phyloP scores from a whole-genome alignment of 495 filamentous ascomycete species.

The Tuber melanosporum region DNA sequence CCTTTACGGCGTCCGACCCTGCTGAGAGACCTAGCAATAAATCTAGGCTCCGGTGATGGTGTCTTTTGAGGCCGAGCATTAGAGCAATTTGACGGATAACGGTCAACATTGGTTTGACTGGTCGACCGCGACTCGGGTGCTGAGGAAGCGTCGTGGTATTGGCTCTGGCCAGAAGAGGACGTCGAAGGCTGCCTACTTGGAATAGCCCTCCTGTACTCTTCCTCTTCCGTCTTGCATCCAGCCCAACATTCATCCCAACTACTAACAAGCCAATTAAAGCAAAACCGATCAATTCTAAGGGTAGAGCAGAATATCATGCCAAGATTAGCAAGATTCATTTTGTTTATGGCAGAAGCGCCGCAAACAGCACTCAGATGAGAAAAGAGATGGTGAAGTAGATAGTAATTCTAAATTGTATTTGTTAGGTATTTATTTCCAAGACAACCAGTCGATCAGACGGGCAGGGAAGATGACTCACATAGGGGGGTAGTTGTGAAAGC shows the following conservation, averaged over 20 bases:
- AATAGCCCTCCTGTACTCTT: slow-evolving; percentile 33
- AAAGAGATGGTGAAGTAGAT: slow-evolving; percentile 39
- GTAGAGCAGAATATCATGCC: slow-evolving; percentile 43
- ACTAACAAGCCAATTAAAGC: slow-evolving; percentile 41
- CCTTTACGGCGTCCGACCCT: slow-evolving; percentile 26
- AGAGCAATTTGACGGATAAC: slow-evolving; percentile 34
- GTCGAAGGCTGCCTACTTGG: slow-evolving; percentile 27
- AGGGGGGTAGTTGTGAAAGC: slow-evolving; percentile 39
- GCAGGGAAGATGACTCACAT: slow-evolving; percentile 27
- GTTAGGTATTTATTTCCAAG: slow-evolving; percentile 3
- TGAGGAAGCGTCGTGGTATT: slow-evolving; percentile 19
- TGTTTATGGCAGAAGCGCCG: slow-evolving; percentile 39
- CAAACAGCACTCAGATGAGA: slow-evolving; percentile 38
- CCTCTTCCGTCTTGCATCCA: slow-evolving; percentile 38
- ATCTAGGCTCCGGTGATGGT: slow-evolving; percentile 22
- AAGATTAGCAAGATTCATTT: slow-evolving; percentile 41
- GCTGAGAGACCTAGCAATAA: slow-evolving; percentile 20
- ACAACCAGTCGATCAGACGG: background rate
- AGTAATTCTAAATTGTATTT: slow-evolving; percentile 35
- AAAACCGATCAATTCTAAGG: slow-evolving; percentile 40
- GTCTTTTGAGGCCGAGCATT: slow-evolving; percentile 17
- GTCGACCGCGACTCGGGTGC: slow-evolving; percentile 22
- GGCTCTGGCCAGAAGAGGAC: slow-evolving; percentile 24
- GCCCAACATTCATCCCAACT: slow-evolving; percentile 41
- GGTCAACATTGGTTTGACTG: slow-evolving; percentile 26